phyloP scores from a whole-genome alignment of 306 rosid genomes.

The Cicer judaicum region DNA sequence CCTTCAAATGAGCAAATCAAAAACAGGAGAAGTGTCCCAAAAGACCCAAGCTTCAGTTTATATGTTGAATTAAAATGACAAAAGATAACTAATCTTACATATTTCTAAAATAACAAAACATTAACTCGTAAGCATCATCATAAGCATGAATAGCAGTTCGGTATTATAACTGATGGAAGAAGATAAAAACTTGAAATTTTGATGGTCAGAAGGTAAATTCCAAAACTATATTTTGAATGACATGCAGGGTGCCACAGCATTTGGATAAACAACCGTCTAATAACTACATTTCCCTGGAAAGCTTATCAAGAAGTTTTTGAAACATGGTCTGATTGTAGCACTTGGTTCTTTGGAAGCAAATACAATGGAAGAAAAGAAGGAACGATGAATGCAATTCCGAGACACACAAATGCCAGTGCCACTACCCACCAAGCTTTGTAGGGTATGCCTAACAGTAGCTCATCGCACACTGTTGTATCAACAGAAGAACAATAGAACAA shows the following conservation, averaged over 20 bases:
- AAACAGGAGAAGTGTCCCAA: neutral
- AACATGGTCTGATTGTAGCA: constrained; percentile 38
- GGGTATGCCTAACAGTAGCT: constrained; percentile 78
- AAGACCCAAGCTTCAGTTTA: constrained; percentile 17
- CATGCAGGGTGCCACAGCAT: constrained; percentile 24
- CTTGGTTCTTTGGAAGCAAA: constrained; percentile 56
- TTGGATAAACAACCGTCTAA: constrained; percentile 9
- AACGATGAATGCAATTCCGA: constrained; percentile 63
- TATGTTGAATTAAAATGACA: neutral
- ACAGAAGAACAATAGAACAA: neutral
- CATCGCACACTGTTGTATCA: constrained; percentile 71
- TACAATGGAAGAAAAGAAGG: constrained; percentile 66
- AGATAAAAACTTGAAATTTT: constrained; percentile 10
- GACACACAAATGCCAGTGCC: constrained; percentile 63
- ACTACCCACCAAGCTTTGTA: constrained; percentile 83
- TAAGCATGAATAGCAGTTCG: constrained; percentile 16
- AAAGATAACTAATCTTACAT: neutral
- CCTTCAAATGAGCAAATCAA: neutral
- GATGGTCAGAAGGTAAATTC: constrained; percentile 8
- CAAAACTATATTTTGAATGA: constrained; percentile 23
- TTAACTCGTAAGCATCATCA: neutral
- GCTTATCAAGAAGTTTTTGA: constrained; percentile 58
- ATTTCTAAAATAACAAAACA: constrained; percentile 6
- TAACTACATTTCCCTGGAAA: constrained; percentile 15
- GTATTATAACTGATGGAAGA: constrained; percentile 13